These are phyloP conservation scores for Lactarius akahatsu DNA, from an alignment of 768 basidiomycete species.

Conservation along the genomic window DNA sequence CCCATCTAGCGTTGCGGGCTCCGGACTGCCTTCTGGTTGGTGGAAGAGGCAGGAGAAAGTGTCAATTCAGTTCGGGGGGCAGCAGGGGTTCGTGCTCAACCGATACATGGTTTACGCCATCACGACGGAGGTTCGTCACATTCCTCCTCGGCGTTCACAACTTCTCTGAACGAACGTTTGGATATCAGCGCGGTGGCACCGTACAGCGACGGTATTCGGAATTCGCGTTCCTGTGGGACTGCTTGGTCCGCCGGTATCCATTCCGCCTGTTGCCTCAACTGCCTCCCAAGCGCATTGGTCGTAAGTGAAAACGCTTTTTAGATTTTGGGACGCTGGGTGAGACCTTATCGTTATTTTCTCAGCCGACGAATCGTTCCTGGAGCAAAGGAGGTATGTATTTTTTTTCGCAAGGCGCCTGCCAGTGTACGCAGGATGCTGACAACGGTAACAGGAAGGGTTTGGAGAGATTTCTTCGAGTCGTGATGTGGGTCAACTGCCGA, in stretches of 20 bases:
- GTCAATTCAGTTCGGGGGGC: constrained; percentile 71
- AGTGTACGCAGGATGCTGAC: background rate
- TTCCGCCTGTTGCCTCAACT: constrained; percentile 86
- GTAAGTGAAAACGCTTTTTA: constrained; percentile 46
- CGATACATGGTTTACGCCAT: constrained; percentile 86
- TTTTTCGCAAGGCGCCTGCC: background rate
- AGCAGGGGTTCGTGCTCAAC: constrained; percentile 90
- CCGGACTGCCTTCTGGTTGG: constrained; percentile 77
- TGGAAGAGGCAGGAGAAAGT: constrained; percentile 82
- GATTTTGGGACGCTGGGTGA: background rate
- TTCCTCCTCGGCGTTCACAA: constrained; percentile 12
- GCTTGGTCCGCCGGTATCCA: constrained; percentile 81
- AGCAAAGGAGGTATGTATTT: constrained; percentile 70
- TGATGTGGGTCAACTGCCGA: constrained; percentile 52
- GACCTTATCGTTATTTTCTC: constrained; percentile 27
- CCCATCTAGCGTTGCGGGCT: constrained; percentile 62
- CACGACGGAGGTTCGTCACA: constrained; percentile 40
- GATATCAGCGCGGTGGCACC: constrained; percentile 54
- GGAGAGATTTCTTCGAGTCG: constrained; percentile 72
- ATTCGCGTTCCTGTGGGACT: constrained; percentile 89
- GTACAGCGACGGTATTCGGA: constrained; percentile 91
- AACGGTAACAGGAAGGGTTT: constrained; percentile 64
- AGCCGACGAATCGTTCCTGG: constrained; percentile 90
- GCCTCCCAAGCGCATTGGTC: constrained; percentile 90
- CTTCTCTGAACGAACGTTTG: constrained; percentile 9